Percentiles rank a stretch among this genome's conserved stretches.
These are phyloP conservation scores for Rhizopus sp. DNA, from an alignment of 371 early-diverging fungal species.

Conservation along the genomic window DNA sequence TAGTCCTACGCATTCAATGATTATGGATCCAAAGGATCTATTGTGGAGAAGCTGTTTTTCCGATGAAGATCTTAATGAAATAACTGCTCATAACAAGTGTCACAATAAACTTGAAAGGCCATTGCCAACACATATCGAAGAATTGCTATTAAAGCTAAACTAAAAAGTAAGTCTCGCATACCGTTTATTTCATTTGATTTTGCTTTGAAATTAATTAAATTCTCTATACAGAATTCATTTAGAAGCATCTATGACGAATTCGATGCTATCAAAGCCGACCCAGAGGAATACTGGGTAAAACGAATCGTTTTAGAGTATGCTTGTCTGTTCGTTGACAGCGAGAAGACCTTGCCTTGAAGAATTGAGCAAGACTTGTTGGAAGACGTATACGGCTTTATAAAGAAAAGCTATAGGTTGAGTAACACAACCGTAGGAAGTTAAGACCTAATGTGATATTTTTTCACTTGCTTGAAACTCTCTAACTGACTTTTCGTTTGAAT, in stretches of 20 bases:
- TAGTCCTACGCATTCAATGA: conserved; percentile 21
- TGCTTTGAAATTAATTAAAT: conserved; percentile 17
- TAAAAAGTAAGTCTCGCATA: conserved; percentile 20
- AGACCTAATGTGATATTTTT: conserved; percentile 20
- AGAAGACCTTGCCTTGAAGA: conserved; percentile 12
- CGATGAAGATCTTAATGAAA: conserved; percentile 17
- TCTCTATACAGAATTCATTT: conserved; percentile 16
- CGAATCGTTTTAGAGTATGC: conserved; percentile 18
- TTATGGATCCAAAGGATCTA: conserved; percentile 15
- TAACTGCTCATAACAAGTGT: conserved; percentile 17
- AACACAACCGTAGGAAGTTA: conserved; percentile 17
- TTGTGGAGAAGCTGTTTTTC: conserved; percentile 19
- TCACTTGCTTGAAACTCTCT: conserved; percentile 15
- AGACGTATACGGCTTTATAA: conserved; percentile 22
- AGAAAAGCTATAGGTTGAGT: conserved; percentile 17
- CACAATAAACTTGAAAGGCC: conserved; percentile 18
- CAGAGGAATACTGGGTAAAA: conserved; percentile 21
- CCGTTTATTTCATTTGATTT: conserved; percentile 19
- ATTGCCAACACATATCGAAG: conserved; percentile 18
- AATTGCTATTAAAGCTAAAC: conserved; percentile 17
- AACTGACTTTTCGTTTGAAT: conserved; percentile 16
- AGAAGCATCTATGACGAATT: conserved; percentile 18
- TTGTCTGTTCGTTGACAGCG: conserved; percentile 17
- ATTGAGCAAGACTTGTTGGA: conserved; percentile 19
- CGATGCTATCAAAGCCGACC: conserved; percentile 18